Base-by-base conservation (phyloP, 2,329 filamentous ascomycete genomes). In the Monilinia fructicola region DNA sequence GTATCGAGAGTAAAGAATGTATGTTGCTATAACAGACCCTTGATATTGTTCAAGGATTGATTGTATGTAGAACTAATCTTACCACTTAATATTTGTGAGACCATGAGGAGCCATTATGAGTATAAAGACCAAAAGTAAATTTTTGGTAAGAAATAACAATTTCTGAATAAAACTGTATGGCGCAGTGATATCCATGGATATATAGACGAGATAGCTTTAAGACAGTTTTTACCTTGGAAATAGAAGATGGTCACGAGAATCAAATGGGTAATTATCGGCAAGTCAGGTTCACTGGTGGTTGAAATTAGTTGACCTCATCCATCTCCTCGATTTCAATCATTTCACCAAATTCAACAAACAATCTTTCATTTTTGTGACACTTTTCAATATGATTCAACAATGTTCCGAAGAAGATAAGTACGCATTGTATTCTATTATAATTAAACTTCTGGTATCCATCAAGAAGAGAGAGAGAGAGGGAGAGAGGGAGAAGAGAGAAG, bases 21-120 rank as follows among this genome's bases (percentile, higher is more conserved):
- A 85, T 1, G 81, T 78, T 70, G 85, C 82, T 67, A 85, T 76
- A 2, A 83, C 74, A 26, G 79, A 80, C 54, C 78, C 76, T 2
- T 80, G 78, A 18, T 77, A 78, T 3, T 79, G 76, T 26, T 77
- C 73, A 35, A 77, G 77, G 42, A 14, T 44, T 44, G 18, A n/a
- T n/a, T n/a, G n/a, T n/a, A n/a, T n/a, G n/a, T n/a, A n/a, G n/a
- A n/a, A n/a, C n/a, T 18, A 14, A 44, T 18, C 3, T 10, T n/a
- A n/a, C 53, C 53, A 54, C 53, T 35, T 38, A 10, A 35, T 38
- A 10, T 38, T 54, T 6, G 28, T 31, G 9, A 54, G 28, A 38
- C 31, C 31, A n/a, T n/a, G n/a, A n/a, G n/a, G n/a, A n/a, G n/a
- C n/a, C n/a, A n/a, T n/a, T n/a, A n/a, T n/a, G n/a, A n/a, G n/a